These are phyloP conservation scores for Stagonosporopsis rhizophila DNA, from an alignment of 2,329 filamentous ascomycete species.

Conservation along the genomic window DNA sequence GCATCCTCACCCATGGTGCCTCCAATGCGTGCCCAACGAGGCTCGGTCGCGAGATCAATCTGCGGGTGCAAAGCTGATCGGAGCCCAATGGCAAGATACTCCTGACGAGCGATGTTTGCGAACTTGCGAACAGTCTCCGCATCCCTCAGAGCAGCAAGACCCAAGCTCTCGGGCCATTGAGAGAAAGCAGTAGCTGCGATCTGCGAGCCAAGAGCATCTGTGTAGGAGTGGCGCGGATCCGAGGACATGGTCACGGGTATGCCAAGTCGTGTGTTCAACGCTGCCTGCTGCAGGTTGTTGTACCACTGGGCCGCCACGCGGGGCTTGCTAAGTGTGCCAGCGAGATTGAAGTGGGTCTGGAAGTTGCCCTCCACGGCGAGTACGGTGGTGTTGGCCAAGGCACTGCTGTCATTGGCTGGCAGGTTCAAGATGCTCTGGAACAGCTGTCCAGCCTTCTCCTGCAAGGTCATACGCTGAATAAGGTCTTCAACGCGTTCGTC, in stretches of 20 bases:
- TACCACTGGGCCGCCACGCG: slow-evolving; percentile 49
- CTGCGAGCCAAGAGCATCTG: slow-evolving; percentile 53
- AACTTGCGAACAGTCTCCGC: slow-evolving; percentile 55
- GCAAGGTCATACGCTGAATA: slow-evolving; percentile 54
- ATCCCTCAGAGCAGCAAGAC: slow-evolving; percentile 58
- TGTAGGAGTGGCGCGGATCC: slow-evolving; percentile 57
- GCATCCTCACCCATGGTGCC: slow-evolving; percentile 60
- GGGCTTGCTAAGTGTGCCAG: slow-evolving; percentile 54
- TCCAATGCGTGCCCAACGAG: slow-evolving; percentile 58
- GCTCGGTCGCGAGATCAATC: slow-evolving; percentile 60
- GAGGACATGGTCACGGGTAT: slow-evolving; percentile 59
- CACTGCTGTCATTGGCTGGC: slow-evolving; percentile 40
- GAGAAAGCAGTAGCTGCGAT: slow-evolving; percentile 56
- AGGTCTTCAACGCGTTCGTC: slow-evolving; percentile 59
- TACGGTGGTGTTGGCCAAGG: slow-evolving; percentile 42
- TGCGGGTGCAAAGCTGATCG: slow-evolving; percentile 59
- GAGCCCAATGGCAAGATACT: slow-evolving; percentile 55
- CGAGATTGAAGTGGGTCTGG: slow-evolving; percentile 58
- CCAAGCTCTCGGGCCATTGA: slow-evolving; percentile 61
- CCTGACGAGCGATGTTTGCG: slow-evolving; percentile 58
- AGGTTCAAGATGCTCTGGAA: slow-evolving; percentile 52
- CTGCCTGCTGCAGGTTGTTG: slow-evolving; percentile 53
- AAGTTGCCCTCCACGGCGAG: slow-evolving; percentile 46
- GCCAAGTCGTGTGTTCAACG: slow-evolving; percentile 56
- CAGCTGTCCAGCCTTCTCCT: slow-evolving; percentile 59